Conservation (phyloP, 2,329 filamentous ascomycete genomes). For the Colletotrichum australisinense region DNA sequence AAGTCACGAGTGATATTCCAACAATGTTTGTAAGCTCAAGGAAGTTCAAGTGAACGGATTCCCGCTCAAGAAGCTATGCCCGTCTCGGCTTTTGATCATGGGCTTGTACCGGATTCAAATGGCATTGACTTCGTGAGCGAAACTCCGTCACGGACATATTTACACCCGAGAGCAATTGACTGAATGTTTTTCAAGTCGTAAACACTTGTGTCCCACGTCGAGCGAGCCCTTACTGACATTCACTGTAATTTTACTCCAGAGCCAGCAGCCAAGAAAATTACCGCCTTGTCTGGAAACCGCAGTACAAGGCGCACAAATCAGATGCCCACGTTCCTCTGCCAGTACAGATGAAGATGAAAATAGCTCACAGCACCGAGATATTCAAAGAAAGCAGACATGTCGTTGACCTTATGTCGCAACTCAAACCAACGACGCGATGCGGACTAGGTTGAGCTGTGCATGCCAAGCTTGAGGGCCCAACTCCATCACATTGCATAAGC, state of each 20-base stretch:
- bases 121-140: no score
- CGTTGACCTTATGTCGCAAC: not conserved
- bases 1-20: not conserved
- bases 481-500: slow-evolving; percentile 11
- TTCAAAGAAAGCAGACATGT: not conserved
- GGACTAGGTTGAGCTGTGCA: not conserved
- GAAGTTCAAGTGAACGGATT: not conserved
- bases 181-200: not conserved
- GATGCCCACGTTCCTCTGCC: not conserved
- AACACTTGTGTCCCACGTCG: not conserved
- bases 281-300: not conserved
- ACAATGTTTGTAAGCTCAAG: not conserved
- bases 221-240: not conserved
- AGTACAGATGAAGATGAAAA: not conserved
- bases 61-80: not conserved
- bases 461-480: not conserved
- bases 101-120: not conserved
- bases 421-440: not conserved
- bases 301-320: not conserved
- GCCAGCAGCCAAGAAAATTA: not conserved
- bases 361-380: not conserved
- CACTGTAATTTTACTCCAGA: not conserved
- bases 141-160: not conserved
- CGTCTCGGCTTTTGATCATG: not conserved
- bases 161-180: not conserved